Conservation (phyloP, 2,329 filamentous ascomycete genomes). For the Lachnellula occidentalis region DNA sequence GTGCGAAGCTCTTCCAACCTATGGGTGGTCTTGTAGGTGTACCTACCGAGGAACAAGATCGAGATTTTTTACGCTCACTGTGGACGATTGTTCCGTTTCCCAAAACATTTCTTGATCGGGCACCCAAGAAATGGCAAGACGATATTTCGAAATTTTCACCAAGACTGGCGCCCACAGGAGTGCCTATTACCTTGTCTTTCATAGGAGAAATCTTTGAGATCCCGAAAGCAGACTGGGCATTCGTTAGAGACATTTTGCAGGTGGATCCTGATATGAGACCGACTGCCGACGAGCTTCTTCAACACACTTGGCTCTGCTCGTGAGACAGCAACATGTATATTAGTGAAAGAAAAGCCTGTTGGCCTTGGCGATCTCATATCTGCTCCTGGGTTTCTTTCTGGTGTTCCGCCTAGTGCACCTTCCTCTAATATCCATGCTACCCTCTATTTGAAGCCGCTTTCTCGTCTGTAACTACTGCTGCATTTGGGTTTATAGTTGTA, state of each 20-base stretch:
- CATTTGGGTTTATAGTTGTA: too few species aligned
- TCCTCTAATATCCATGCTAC: too few species aligned
- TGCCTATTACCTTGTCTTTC: constrained; percentile 7
- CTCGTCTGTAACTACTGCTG: too few species aligned
- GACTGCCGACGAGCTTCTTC: constrained; percentile 8
- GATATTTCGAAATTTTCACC: constrained; percentile 8
- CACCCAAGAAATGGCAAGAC: constrained; percentile 4
- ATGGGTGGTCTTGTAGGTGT: constrained; percentile 7
- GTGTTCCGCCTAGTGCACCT: too few species aligned
- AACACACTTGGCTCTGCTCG: constrained; percentile 2
- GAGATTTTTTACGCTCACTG: constrained; percentile 5
- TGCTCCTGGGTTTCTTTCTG: too few species aligned
- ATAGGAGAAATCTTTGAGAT: constrained; percentile 6
- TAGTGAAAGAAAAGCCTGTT: too few species aligned
- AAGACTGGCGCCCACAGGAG: constrained; percentile 6
- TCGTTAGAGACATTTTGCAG: constrained; percentile 8
- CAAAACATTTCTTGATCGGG: constrained; percentile 3
- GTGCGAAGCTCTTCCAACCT: constrained; percentile 10
- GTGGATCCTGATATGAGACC: constrained; percentile 10
- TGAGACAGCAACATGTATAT: neutral
- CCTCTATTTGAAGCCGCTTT: too few species aligned
- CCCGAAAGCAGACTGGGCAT: constrained; percentile 7
- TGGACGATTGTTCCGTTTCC: constrained; percentile 7
- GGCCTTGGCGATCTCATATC: too few species aligned
- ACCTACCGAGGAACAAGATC: constrained; percentile 5